Evolutionary conservation across 2,329 filamentous ascomycete genomes (phyloP).

Genomic region (Kalaharituber pfeilii): DNA sequence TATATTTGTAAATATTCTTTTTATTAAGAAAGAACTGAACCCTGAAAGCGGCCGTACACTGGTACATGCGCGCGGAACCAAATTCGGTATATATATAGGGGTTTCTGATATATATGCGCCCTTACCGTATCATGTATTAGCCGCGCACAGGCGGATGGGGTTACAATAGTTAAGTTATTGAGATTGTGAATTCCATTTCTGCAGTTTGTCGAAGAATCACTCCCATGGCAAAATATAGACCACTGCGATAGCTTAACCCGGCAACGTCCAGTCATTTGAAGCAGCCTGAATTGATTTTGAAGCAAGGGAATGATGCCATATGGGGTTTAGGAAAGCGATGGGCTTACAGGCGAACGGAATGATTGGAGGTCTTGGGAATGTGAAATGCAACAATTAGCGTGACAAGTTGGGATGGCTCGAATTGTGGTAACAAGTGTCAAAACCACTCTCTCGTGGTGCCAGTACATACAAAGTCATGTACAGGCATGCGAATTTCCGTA

Average conservation of each 20-base stretch:
- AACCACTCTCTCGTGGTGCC: background rate
- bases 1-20: no score
- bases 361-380: conserved; percentile 30
- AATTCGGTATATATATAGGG: no score
- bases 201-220: conserved; percentile 24
- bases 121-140: no score
- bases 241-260: conserved; percentile 25
- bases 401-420: conserved; percentile 27
- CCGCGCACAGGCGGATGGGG: no score
- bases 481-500: background rate
- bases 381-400: conserved; percentile 31
- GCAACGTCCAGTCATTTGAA: conserved; percentile 26
- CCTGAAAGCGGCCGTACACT: no score
- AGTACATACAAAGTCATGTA: background rate
- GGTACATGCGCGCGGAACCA: no score
- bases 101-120: no score
- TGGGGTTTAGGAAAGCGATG: conserved; percentile 30
- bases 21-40: no score
- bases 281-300: conserved; percentile 31
- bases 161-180: no score
- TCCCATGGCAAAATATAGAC: conserved; percentile 26
- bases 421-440: conserved; percentile 25
- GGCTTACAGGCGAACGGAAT: conserved; percentile 24
- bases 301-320: conserved; percentile 25
- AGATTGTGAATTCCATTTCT: conserved; percentile 22